Evolutionary conservation across 2,329 filamentous ascomycete genomes (phyloP), one percentile per base, ranked within the genome.

Genomic region (Seiridium cupressi): DNA sequence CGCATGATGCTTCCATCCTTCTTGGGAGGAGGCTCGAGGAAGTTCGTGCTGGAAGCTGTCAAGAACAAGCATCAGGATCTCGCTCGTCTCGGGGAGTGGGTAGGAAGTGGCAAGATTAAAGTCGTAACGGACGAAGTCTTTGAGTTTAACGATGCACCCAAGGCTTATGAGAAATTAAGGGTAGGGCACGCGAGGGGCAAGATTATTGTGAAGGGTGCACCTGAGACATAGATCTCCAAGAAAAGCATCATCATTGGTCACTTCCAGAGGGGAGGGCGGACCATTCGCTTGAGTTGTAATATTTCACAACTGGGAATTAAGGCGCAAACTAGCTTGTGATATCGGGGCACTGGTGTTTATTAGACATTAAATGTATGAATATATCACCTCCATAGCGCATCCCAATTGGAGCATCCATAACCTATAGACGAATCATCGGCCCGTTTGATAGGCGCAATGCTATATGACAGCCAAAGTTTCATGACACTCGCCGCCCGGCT

Each of bases 151-250:
- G 79, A 89, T 59, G 81, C 78, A 2, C 78, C 80, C 1, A 78
- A 81, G 66, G 87, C 85, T 2, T 87, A 84, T 71, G 79, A 81
- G 69, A 85, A 79, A 68, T 67, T 89, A 66, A 86, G 83, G 73
- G 81, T 75, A 0, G 81, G 82, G 0, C 77, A 80, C 40, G 77
- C 82, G 1, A 81, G 73, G 62, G 87, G 87, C 0, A 90, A 90
- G 74, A 73, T 90, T 63, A 76, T 89, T 32, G 63, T 78, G 3
- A 63, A 63, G 9, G 47, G 47, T 49, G 31, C 47, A 49, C 47
- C 47, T 26, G 18, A 26, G 18, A 26, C 18, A 26, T 26, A 26
- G 18, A 26, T 26, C 2, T 26, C 18, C 18, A 26, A 26, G 18
- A 26, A 26, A 26, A 26, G 18, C 18, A 26, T 26, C 18, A 26